Conservation (phyloP, 495 filamentous ascomycete genomes). For the Penicillium cataractarum region DNA sequence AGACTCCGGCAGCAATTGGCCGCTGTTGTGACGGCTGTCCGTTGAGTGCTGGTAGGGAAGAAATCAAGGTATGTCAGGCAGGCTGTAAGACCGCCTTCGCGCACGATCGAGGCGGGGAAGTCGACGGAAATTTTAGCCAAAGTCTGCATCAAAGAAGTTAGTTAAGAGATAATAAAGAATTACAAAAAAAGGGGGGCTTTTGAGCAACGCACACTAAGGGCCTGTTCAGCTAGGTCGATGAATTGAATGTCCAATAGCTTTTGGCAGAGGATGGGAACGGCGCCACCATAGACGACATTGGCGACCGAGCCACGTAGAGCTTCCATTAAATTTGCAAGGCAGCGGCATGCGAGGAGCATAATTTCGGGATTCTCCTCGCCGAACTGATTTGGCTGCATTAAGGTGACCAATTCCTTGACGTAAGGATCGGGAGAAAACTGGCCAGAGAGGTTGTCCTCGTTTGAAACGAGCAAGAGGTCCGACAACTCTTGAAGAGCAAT, state of each 20-base stretch:
- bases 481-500: slow-evolving; percentile 94
- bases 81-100: slow-evolving; percentile 91
- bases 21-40: slow-evolving; percentile 94
- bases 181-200: not conserved
- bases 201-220: slow-evolving; percentile 72
- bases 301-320: slow-evolving; percentile 89
- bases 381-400: slow-evolving; percentile 89
- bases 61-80: slow-evolving; percentile 96
- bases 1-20: slow-evolving; percentile 98
- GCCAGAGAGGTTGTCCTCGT: slow-evolving; percentile 94
- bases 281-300: slow-evolving; percentile 94
- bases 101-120: slow-evolving; percentile 93
- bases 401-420: slow-evolving; percentile 87
- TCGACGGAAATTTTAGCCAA: slow-evolving; percentile 97
- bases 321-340: slow-evolving; percentile 97
- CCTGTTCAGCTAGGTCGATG: slow-evolving; percentile 97
- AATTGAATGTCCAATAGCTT: slow-evolving; percentile 94
- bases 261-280: slow-evolving; percentile 89
- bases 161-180: not conserved
- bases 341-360: slow-evolving; percentile 95
- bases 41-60: slow-evolving; percentile 95
- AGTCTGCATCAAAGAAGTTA: slow-evolving; percentile 53
- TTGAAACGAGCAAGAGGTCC: slow-evolving; percentile 89
- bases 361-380: slow-evolving; percentile 95
- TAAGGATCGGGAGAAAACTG: slow-evolving; percentile 94